These are phyloP conservation scores for Aspergillus sp. DNA, from an alignment of 2,329 filamentous ascomycete species.

Conservation along the genomic window DNA sequence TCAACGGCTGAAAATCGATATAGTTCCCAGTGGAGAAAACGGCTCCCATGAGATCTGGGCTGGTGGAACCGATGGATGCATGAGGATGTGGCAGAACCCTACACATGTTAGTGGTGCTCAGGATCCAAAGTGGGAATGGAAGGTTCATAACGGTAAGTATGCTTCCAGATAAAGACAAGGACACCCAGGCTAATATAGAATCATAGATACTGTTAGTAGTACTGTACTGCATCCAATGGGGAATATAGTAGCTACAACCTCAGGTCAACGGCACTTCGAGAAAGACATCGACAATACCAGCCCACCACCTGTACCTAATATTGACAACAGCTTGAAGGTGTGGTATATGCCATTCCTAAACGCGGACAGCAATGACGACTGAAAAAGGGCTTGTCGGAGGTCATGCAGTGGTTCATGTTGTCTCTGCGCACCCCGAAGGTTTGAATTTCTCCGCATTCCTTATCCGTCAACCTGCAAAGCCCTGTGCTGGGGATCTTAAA, in stretches of 20 bases:
- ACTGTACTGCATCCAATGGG: slow-evolving; percentile 50
- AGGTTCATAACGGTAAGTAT: slow-evolving; percentile 48
- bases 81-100: slow-evolving; percentile 54
- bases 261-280: slow-evolving; percentile 44
- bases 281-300: slow-evolving; percentile 21
- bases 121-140: slow-evolving; percentile 45
- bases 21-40: slow-evolving; percentile 39
- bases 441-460: neutral
- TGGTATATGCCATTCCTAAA: slow-evolving; percentile 39
- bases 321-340: slow-evolving; percentile 44
- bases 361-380: neutral
- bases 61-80: slow-evolving; percentile 58
- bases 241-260: slow-evolving; percentile 52
- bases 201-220: slow-evolving; percentile 50
- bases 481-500: too few relatives aligned
- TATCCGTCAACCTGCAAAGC: neutral
- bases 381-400: neutral
- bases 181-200: neutral
- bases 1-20: slow-evolving; percentile 59
- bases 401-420: neutral
- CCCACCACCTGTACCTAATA: neutral
- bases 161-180: neutral
- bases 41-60: slow-evolving; percentile 58
- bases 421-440: neutral
- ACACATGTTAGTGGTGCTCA: slow-evolving; percentile 44